Evolutionary conservation across 192 early-diverging fungal genomes (phyloP), one percentile per base, ranked within the genome.

Genomic region (Dissophora globulifera): DNA sequence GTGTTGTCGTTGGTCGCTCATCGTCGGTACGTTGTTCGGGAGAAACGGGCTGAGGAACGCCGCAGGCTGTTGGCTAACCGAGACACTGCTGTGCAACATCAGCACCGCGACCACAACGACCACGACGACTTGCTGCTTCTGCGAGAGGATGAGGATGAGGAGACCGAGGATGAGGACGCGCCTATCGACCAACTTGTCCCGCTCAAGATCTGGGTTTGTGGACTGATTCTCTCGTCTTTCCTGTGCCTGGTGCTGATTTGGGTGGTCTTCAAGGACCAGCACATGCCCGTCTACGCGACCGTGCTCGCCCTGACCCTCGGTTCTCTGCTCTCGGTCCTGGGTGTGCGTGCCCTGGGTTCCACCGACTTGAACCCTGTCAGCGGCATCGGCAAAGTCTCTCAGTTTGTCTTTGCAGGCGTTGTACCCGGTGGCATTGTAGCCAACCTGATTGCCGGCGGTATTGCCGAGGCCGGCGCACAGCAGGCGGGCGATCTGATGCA

Each of bases 361-460:
- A 95, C 93, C 1, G 94, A 96, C 62, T 59, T 93, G 58, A 94
- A 94, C 70, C 93, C 93, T 0, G 90, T 93, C 13, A 87, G 87
- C 13, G 90, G 93, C 35, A 92, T 95, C 43, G 93, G 89, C 31
- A 95, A 95, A 66, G 87, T 93, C 25, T 90, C 89, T 23, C 94
- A 95, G 78, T 87, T 95, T 31, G 79, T 92, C 26, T 94, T 95
- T 84, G 92, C 91, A 7, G 90, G 86, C 29, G 67, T 93, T 13
- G 84, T 91, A 48, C 89, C 92, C 4, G 90, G 90, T 5, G 83
- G 83, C 7, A 82, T 93, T 30, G 86, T 88, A 2, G 88, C 86
- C 52, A 93, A 94, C 81, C 58, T 94, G 66, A 84, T 93, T 51
- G 89, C 91, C 23, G 93, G 93, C 43, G 87, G 89, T 10, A 88